Conservation (phyloP, 2,329 filamentous ascomycete genomes). For the Colletotrichum tropicale region DNA sequence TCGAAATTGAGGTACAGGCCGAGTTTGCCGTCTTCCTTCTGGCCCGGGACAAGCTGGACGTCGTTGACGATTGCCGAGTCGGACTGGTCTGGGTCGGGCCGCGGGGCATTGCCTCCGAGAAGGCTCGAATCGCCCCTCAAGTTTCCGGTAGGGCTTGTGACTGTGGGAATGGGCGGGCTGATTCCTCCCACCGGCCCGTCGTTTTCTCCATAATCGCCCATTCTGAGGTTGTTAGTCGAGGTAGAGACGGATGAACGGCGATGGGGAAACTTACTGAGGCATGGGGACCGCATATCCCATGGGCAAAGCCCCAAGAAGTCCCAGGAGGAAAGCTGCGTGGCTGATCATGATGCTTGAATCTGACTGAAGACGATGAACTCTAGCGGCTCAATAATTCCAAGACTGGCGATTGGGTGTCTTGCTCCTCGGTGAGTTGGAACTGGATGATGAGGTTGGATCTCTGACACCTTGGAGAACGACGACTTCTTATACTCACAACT, state of each 20-base stretch:
- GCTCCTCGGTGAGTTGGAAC: background rate
- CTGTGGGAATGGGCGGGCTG: constrained; percentile 39
- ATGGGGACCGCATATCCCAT: background rate
- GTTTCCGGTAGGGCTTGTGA: constrained; percentile 39
- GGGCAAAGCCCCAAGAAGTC: constrained; percentile 2
- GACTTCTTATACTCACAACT: background rate
- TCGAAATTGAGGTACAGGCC: constrained; percentile 61
- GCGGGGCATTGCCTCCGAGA: constrained; percentile 42
- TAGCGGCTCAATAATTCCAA: background rate
- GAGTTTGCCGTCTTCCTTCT: constrained; percentile 52
- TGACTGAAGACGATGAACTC: background rate
- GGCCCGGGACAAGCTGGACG: constrained; percentile 49
- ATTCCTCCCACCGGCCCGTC: constrained; percentile 45
- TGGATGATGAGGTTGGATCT: background rate
- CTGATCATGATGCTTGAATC: background rate
- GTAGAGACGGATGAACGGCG: too few species aligned
- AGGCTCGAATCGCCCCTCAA: constrained; percentile 43
- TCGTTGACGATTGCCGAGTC: constrained; percentile 42
- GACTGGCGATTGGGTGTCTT: background rate
- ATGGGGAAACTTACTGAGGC: background rate
- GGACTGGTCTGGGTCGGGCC: constrained; percentile 35
- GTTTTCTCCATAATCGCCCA: constrained; percentile 45
- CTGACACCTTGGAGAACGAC: background rate
- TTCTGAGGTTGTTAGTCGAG: constrained; percentile 27
- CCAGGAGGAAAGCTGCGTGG: background rate